Percentiles rank a stretch among this genome's conserved stretches.
Evolutionary conservation across 495 filamentous ascomycete genomes (phyloP).

Genomic region (Penicilliopsis zonata): DNA sequence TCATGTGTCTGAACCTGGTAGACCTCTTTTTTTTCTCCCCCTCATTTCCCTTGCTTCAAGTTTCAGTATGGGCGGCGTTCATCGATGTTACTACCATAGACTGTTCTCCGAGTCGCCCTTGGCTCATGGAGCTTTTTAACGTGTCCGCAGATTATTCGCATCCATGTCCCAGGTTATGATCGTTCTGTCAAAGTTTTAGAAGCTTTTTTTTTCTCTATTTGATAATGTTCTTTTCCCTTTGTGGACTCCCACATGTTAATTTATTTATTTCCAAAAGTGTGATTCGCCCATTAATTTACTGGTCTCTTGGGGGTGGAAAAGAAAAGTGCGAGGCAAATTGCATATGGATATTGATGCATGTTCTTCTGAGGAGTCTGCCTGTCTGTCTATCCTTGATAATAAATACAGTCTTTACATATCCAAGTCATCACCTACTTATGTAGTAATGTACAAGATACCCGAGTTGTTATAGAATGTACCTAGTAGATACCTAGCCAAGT

Average conservation of each 20-base stretch:
- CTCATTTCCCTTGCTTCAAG: conserved; percentile 21
- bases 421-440: too few relatives aligned
- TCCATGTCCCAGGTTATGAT: neutral
- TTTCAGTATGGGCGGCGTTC: conserved; percentile 33
- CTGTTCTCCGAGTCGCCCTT: conserved; percentile 16
- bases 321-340: too few relatives aligned
- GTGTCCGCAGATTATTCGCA: neutral
- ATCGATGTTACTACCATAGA: conserved; percentile 35
- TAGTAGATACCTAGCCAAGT: too few relatives aligned
- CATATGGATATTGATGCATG: too few relatives aligned
- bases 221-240: neutral
- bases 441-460: too few relatives aligned
- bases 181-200: neutral
- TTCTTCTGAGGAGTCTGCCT: too few relatives aligned
- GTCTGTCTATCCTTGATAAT: too few relatives aligned
- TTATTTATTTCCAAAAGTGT: neutral
- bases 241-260: neutral
- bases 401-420: too few relatives aligned
- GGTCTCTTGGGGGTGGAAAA: too few relatives aligned
- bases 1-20: conserved; percentile 24
- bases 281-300: too few relatives aligned
- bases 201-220: neutral
- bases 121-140: neutral
- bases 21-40: conserved; percentile 14
- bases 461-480: too few relatives aligned